These are phyloP conservation scores for Talaromyces sp. DNA, from an alignment of 2,329 filamentous ascomycete genomes.

Conservation along the genomic window DNA sequence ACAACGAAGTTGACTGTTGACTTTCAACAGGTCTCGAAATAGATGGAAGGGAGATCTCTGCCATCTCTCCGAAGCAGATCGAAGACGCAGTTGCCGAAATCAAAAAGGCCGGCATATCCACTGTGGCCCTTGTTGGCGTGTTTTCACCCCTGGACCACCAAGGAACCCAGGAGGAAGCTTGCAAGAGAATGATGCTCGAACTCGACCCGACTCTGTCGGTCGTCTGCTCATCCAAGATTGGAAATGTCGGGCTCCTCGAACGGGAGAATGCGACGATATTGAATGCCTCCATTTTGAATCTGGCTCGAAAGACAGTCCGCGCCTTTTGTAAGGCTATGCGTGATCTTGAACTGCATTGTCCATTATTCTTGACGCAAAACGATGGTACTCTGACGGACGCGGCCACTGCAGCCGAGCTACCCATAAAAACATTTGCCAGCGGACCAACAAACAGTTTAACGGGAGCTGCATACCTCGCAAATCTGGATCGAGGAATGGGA, in stretches of 20 bases:
- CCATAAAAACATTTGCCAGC: slow-evolving; percentile 62
- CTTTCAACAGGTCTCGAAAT: slow-evolving; percentile 44
- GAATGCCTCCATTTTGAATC: slow-evolving; percentile 61
- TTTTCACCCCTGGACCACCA: slow-evolving; percentile 50
- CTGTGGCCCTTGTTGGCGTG: slow-evolving; percentile 47
- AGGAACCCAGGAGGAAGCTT: slow-evolving; percentile 43
- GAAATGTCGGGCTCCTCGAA: slow-evolving; percentile 51
- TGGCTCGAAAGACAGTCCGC: slow-evolving; percentile 57
- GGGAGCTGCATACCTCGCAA: slow-evolving; percentile 60
- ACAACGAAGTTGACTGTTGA: neutral
- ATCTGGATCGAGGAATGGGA: slow-evolving; percentile 15
- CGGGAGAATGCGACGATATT: slow-evolving; percentile 65
- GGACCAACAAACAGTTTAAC: slow-evolving; percentile 65
- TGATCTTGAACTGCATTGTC: slow-evolving; percentile 52
- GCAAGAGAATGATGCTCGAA: slow-evolving; percentile 40
- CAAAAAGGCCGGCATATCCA: slow-evolving; percentile 36
- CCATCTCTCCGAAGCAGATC: slow-evolving; percentile 42
- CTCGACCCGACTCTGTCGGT: slow-evolving; percentile 34
- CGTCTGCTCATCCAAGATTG: slow-evolving; percentile 48
- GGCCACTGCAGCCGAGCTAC: slow-evolving; percentile 54
- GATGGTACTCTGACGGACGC: slow-evolving; percentile 61
- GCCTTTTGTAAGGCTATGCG: slow-evolving; percentile 56
- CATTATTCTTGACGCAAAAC: slow-evolving; percentile 63
- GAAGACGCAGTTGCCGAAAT: slow-evolving; percentile 36
- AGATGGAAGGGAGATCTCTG: slow-evolving; percentile 48